These are phyloP conservation scores for Populus pruinosa DNA, from an alignment of 345 rosid species.

Conservation along the genomic window DNA sequence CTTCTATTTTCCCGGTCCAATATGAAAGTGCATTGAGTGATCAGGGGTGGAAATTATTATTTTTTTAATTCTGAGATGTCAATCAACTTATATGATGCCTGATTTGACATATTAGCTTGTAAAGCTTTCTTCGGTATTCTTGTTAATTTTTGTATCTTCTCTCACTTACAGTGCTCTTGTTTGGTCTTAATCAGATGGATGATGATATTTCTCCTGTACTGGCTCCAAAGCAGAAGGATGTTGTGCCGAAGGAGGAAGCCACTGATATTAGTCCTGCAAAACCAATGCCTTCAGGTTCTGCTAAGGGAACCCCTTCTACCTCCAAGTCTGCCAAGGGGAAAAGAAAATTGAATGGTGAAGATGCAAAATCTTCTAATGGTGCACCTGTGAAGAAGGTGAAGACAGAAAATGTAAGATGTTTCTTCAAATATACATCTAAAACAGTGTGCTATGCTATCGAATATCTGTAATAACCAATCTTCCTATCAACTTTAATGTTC, in stretches of 20 bases:
- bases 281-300: slow-evolving; percentile 53
- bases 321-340: slow-evolving; percentile 81
- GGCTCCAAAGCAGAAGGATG: slow-evolving; percentile 68
- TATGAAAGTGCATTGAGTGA: not conserved
- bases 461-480: not conserved
- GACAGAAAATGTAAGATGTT: slow-evolving; percentile 64
- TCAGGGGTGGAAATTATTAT: not conserved
- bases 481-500: not conserved
- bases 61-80: not conserved
- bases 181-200: slow-evolving; percentile 46
- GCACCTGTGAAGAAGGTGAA: slow-evolving; percentile 74
- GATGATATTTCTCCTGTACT: slow-evolving; percentile 58
- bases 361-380: slow-evolving; percentile 56
- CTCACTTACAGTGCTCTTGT: not conserved
- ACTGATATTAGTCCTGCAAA: slow-evolving; percentile 65
- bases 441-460: not conserved
- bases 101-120: not conserved
- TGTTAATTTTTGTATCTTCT: not conserved
- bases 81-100: not conserved
- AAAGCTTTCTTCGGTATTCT: not conserved
- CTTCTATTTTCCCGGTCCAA: not conserved
- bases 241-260: slow-evolving; percentile 63
- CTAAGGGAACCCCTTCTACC: slow-evolving; percentile 64
- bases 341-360: slow-evolving; percentile 71
- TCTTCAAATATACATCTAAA: not conserved